A percentile compares a stretch with the other conserved stretches of the same genome.
Evolutionary conservation across 169 alveolate genomes (phyloP).

Genomic region (Plasmodium malariae): DNA sequence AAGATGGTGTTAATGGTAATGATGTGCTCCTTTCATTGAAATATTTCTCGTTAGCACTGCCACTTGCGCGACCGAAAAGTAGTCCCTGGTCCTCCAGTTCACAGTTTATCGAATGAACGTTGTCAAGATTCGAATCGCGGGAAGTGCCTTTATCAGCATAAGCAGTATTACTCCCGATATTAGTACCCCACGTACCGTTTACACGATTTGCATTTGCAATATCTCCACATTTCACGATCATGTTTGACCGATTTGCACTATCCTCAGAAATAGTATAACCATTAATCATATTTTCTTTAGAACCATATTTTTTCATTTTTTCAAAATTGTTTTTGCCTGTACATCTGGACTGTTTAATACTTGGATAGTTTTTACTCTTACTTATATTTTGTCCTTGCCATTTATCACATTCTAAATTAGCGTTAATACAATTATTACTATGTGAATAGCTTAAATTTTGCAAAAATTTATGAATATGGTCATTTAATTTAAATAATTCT

Average conservation of each 20-base stretch:
- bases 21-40: not conserved
- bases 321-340: too few species aligned
- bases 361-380: too few species aligned
- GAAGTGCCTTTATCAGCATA: not conserved
- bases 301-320: not conserved
- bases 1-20: too few species aligned
- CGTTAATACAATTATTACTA: not conserved
- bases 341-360: too few species aligned
- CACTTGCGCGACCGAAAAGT: not conserved
- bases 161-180: too few species aligned
- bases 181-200: too few species aligned
- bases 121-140: not conserved
- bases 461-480: conserved; percentile 14
- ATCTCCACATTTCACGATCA: not conserved
- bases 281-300: not conserved
- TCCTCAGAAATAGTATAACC: too few species aligned
- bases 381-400: too few species aligned
- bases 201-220: not conserved
- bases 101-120: not conserved
- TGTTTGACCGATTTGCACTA: not conserved
- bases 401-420: not conserved
- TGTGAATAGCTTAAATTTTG: not conserved
- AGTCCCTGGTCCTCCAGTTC: not conserved
- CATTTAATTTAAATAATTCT: conserved; percentile 6
- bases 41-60: not conserved